These are phyloP conservation scores for Xanthoconium purpureum DNA, from an alignment of 768 basidiomycete genomes.

Conservation along the genomic window DNA sequence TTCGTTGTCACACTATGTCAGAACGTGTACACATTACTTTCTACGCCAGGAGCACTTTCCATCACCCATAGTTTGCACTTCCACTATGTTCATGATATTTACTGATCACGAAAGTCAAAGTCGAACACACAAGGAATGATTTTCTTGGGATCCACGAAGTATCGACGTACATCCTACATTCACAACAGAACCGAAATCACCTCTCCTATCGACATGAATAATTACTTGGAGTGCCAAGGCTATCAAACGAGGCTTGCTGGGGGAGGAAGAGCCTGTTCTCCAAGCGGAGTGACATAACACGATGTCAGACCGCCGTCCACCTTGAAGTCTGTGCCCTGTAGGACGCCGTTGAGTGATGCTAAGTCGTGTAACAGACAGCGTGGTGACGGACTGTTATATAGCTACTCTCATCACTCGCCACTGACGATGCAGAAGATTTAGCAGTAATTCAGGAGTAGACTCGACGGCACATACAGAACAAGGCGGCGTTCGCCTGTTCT, in stretches of 20 bases:
- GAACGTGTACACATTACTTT: neutral
- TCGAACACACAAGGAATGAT: too few relatives aligned
- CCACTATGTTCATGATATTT: too few relatives aligned
- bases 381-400: slow-evolving; percentile 78
- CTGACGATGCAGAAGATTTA: slow-evolving; percentile 33
- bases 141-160: too few relatives aligned
- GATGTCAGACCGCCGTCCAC: slow-evolving; percentile 94
- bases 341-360: slow-evolving; percentile 6
- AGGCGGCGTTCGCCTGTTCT: slow-evolving; percentile 87
- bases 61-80: too few relatives aligned
- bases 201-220: too few relatives aligned
- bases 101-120: too few relatives aligned
- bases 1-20: neutral
- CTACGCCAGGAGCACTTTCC: neutral
- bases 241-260: slow-evolving; percentile 59
- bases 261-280: slow-evolving; percentile 68
- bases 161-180: too few relatives aligned
- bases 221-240: neutral
- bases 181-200: too few relatives aligned
- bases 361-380: neutral
- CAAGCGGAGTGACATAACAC: slow-evolving; percentile 88
- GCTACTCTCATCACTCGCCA: slow-evolving; percentile 93
- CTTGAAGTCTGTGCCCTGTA: slow-evolving; percentile 84
- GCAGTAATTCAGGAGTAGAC: slow-evolving; percentile 3
- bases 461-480: slow-evolving; percentile 75